phyloP scores from a whole-genome alignment of 1,284 basidiomycete genomes.

The Kalmanozyma brasiliensis region DNA sequence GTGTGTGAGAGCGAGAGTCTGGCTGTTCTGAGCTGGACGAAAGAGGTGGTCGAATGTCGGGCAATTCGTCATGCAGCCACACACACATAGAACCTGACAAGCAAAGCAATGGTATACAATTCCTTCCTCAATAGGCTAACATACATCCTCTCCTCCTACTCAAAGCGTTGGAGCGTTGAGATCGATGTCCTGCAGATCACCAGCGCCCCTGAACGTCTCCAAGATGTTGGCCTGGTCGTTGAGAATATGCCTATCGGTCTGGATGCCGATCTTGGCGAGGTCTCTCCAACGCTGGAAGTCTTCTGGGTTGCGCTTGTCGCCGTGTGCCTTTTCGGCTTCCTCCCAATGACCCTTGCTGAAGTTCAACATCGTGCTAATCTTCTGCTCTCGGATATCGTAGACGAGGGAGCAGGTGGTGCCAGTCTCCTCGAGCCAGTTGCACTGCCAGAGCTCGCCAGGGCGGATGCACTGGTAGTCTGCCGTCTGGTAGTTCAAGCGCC shows the following conservation, averaged over 20 bases:
- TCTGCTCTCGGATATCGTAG: constrained; percentile 58
- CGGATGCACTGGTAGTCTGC: constrained; percentile 65
- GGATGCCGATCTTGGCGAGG: constrained; percentile 60
- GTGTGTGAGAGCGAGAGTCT: too few species aligned
- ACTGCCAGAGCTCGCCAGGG: constrained; percentile 54
- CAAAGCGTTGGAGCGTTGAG: constrained; percentile 49
- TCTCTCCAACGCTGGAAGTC: constrained; percentile 65
- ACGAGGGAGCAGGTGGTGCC: constrained; percentile 65
- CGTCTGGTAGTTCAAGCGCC: constrained; percentile 65
- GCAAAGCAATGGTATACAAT: too few species aligned
- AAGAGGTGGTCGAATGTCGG: too few species aligned
- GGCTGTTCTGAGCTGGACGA: too few species aligned
- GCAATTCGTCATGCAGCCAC: too few species aligned
- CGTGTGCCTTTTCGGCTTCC: constrained; percentile 60
- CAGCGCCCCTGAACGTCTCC: constrained; percentile 54
- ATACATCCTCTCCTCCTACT: not conserved
- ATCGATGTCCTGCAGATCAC: constrained; percentile 64
- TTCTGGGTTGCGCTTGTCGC: constrained; percentile 65
- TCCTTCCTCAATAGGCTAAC: too few species aligned
- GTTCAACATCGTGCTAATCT: constrained; percentile 65
- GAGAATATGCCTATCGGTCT: constrained; percentile 59
- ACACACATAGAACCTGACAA: too few species aligned
- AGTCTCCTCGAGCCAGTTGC: constrained; percentile 67
- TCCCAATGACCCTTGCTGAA: constrained; percentile 67
- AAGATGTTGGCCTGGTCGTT: constrained; percentile 66